Evolutionary conservation across 2,329 filamentous ascomycete species (phyloP), one percentile per base, ranked within the genome.

Genomic region (Fonsecaea nubica): DNA sequence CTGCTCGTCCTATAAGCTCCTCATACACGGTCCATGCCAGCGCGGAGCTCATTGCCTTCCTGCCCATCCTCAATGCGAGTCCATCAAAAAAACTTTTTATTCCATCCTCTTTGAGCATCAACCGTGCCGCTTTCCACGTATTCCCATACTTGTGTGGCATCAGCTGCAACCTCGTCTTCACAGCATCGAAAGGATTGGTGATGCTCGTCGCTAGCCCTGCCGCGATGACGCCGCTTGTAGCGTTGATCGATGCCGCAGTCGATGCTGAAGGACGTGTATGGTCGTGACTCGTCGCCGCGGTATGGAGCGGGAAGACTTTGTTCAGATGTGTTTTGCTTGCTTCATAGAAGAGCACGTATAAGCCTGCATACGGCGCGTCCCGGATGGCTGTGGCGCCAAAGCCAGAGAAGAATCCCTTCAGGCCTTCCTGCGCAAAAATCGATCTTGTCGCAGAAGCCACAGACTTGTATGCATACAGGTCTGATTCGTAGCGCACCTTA

Each of bases 21-120:
- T 99, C 95, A 76, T 99, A 99, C 48, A 97, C 84, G 9, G 94
- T 98, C 95, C 95, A 99, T 7, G 94, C 94, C 72, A 98, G 83
- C n/a, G 95, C 95, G 60, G 91, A 94, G 78, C 93, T 97, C 53
- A 97, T 80, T 4, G 93, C 94, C 79, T 99, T 99, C 72, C 95
- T 86, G 54, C 89, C 91, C 84, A 98, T 96, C 64, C 95, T 86
- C 72, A 99, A 81, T 1, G 87, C 92, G 63, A 99, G 79, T 0
- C 95, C 95, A 77, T 95, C 91, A 79, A 95, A 93, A 65, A 99
- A 83, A 67, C 91, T 91, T 62, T 90, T 85, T 21, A 91, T 73
- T 0, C 94, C 94, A 70, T 97, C 94, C 73, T 96, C 90, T 1
- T 81, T 79, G 3, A 98, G 77, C 90, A 99, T 97, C 75, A 88